These are phyloP conservation scores for Tetraselmis chui DNA, from an alignment of 139 green algal genomes.

Conservation along the genomic window DNA sequence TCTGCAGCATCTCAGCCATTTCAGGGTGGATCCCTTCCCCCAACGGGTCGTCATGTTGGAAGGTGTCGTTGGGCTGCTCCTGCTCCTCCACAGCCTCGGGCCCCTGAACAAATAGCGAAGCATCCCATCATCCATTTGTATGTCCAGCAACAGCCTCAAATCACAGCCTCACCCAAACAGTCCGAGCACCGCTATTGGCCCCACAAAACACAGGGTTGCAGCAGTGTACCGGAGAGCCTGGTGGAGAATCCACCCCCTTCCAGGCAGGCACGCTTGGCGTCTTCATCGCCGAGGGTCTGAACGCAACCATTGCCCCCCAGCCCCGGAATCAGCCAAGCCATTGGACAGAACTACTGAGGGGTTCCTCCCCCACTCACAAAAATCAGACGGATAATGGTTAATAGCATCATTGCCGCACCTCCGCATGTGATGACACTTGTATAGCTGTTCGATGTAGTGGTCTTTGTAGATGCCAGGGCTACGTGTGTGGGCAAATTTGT, in stretches of 20 bases:
- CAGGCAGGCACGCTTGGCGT: conserved; percentile 50
- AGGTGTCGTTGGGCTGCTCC: not conserved
- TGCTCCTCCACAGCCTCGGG: not conserved
- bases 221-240: not conserved
- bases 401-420: conserved; percentile 9
- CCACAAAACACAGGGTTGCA: no score
- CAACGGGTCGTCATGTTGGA: conserved; percentile 73
- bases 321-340: no score
- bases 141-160: no score
- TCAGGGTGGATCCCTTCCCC: conserved; percentile 64
- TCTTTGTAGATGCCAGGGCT: conserved; percentile 96
- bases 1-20: conserved; percentile 43
- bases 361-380: no score
- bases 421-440: conserved; percentile 73
- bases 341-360: no score
- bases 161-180: no score
- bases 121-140: no score
- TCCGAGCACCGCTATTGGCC: no score
- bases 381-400: no score
- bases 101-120: no score
- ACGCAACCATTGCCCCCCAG: not conserved
- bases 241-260: conserved; percentile 45
- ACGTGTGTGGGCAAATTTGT: conserved; percentile 60
- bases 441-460: conserved; percentile 86
- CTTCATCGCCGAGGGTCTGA: conserved; percentile 11